A percentile compares a stretch with the other conserved stretches of the same genome.
These are phyloP conservation scores for Ustilago trichophora DNA, from an alignment of 1,284 basidiomycete genomes.

Conservation along the genomic window DNA sequence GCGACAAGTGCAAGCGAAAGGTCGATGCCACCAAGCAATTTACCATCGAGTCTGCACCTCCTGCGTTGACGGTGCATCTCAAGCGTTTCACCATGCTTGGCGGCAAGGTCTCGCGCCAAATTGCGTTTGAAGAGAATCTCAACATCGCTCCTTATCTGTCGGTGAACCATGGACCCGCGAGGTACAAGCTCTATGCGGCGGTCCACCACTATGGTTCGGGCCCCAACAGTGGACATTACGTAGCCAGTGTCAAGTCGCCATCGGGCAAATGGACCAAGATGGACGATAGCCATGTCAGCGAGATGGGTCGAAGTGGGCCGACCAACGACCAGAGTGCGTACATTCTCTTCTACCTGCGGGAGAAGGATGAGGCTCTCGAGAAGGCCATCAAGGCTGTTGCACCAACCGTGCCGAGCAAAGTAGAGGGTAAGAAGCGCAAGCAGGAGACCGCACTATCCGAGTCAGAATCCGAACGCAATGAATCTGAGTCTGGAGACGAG, in stretches of 20 bases:
- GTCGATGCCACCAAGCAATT: slow-evolving; percentile 89
- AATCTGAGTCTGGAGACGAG: no score
- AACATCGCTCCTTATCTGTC: slow-evolving; percentile 84
- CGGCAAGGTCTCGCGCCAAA: slow-evolving; percentile 72
- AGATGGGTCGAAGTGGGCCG: slow-evolving; percentile 50
- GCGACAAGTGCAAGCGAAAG: slow-evolving; percentile 90
- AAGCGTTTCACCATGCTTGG: slow-evolving; percentile 94
- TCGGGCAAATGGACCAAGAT: slow-evolving; percentile 85
- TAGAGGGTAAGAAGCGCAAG: slow-evolving; percentile 20
- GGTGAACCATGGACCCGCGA: slow-evolving; percentile 68
- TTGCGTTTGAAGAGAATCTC: slow-evolving; percentile 83
- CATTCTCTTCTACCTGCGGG: slow-evolving; percentile 87
- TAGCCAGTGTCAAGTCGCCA: slow-evolving; percentile 80
- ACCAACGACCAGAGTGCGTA: slow-evolving; percentile 83
- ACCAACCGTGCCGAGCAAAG: background rate
- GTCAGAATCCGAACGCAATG: slow-evolving; percentile 4
- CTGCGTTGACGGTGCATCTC: slow-evolving; percentile 92
- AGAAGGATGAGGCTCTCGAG: slow-evolving; percentile 63
- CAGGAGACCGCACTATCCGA: no score
- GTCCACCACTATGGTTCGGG: slow-evolving; percentile 92
- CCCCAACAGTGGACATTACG: slow-evolving; percentile 96
- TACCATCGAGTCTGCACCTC: slow-evolving; percentile 85
- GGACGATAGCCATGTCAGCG: slow-evolving; percentile 85
- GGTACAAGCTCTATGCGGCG: slow-evolving; percentile 91
- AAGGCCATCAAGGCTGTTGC: slow-evolving; percentile 19